phyloP scores from a whole-genome alignment of 2,329 filamentous ascomycete species.

The Leptographium lundbergii region DNA sequence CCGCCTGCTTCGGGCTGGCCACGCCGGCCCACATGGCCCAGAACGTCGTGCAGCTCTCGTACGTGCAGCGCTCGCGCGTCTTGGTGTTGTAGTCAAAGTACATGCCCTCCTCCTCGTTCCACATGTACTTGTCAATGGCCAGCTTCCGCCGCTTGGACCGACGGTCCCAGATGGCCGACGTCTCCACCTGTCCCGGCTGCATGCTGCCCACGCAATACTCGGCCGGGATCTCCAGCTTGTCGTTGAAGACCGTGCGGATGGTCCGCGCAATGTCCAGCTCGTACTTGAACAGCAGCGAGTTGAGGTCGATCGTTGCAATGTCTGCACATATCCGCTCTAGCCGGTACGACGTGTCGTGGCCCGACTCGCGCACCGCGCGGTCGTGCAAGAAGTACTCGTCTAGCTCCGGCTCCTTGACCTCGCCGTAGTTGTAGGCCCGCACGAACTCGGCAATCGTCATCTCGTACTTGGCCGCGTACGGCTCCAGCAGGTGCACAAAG shows the following conservation, averaged over 20 bases:
- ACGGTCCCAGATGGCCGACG: constrained; percentile 81
- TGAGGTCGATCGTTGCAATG: constrained; percentile 86
- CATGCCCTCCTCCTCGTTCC: constrained; percentile 86
- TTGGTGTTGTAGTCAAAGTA: constrained; percentile 95
- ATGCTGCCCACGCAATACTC: constrained; percentile 66
- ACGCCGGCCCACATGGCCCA: constrained; percentile 97
- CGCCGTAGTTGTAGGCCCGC: constrained; percentile 67
- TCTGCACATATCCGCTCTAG: constrained; percentile 80
- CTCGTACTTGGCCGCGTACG: constrained; percentile 72
- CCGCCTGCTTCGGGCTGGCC: constrained; percentile 75
- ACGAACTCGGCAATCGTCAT: constrained; percentile 81
- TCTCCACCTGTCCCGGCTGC: constrained; percentile 58
- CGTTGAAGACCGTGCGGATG: constrained; percentile 73
- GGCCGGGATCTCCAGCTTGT: constrained; percentile 66
- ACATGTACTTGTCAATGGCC: constrained; percentile 84
- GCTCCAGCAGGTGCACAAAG: constrained; percentile 70
- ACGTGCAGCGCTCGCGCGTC: constrained; percentile 65
- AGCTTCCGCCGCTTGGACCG: constrained; percentile 73
- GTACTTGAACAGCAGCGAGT: constrained; percentile 93
- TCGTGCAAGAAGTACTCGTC: constrained; percentile 96
- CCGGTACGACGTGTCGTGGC: constrained; percentile 92
- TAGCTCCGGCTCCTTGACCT: constrained; percentile 71
- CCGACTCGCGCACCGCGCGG: constrained; percentile 87
- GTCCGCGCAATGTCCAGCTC: constrained; percentile 83
- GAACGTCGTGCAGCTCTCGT: constrained; percentile 88